Percentiles rank a stretch among this genome's conserved stretches.
These are phyloP conservation scores for Fusarium sp. DNA, from an alignment of 2,329 filamentous ascomycete genomes.

Conservation along the genomic window DNA sequence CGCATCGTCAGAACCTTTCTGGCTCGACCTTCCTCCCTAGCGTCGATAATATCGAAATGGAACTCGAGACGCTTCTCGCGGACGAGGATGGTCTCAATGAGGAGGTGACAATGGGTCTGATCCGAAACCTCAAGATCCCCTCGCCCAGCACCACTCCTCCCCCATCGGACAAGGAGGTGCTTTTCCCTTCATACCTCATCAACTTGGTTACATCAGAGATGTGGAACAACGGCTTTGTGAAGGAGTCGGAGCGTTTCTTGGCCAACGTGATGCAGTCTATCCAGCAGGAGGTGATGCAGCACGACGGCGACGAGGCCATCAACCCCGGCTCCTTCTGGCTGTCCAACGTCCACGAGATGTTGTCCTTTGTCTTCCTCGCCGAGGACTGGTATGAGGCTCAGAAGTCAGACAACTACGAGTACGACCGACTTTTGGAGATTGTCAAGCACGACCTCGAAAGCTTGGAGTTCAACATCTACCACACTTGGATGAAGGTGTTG, in stretches of 20 bases:
- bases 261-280: slow-evolving; percentile 99
- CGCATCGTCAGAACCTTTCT: slow-evolving; percentile 77
- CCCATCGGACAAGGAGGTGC: slow-evolving; percentile 96
- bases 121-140: slow-evolving; percentile 96
- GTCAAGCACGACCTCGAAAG: slow-evolving; percentile 99
- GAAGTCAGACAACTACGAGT: slow-evolving; percentile 99
- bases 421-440: slow-evolving; percentile 96
- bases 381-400: slow-evolving; percentile 99
- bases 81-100: slow-evolving; percentile 97
- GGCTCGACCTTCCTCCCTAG: slow-evolving; percentile 83
- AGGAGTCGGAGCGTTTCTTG: slow-evolving; percentile 98
- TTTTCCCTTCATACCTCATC: slow-evolving; percentile 99
- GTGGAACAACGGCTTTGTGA: slow-evolving; percentile 99
- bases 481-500: slow-evolving; percentile 99
- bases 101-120: slow-evolving; percentile 95
- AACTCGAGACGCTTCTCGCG: slow-evolving; percentile 91
- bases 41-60: slow-evolving; percentile 91
- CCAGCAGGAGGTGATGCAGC: slow-evolving; percentile 99
- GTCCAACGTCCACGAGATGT: slow-evolving; percentile 99
- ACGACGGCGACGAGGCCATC: slow-evolving; percentile 96
- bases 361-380: slow-evolving; percentile 98
- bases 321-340: slow-evolving; percentile 99
- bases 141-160: slow-evolving; percentile 87
- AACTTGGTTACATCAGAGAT: slow-evolving; percentile 99
- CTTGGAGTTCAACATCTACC: slow-evolving; percentile 99